A percentile compares a stretch with the other conserved stretches of the same genome.
phyloP scores from a whole-genome alignment of 345 rosid species.

The Geranium rotundifolium region DNA sequence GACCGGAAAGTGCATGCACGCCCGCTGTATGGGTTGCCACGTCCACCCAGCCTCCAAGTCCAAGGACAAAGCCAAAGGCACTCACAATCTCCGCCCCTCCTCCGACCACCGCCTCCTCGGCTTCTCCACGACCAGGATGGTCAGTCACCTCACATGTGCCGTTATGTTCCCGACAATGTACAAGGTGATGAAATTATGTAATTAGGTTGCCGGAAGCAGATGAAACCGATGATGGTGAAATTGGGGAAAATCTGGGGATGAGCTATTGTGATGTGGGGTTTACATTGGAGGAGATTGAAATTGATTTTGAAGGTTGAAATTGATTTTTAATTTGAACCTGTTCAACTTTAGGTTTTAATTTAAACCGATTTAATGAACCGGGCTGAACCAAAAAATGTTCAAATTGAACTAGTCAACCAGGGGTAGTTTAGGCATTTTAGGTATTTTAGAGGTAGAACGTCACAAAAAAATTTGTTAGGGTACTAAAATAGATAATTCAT shows the following conservation, averaged over 20 bases:
- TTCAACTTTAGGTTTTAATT: too few species aligned
- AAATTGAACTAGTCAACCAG: too few species aligned
- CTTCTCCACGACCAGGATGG: slow-evolving; percentile 37
- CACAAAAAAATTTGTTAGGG: too few species aligned
- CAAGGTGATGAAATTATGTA: not conserved
- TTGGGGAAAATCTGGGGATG: slow-evolving; percentile 5
- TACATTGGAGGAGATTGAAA: slow-evolving; percentile 25
- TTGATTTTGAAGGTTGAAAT: slow-evolving; percentile 46
- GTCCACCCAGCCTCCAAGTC: slow-evolving; percentile 36
- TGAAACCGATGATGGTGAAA: slow-evolving; percentile 4
- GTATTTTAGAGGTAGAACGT: too few species aligned
- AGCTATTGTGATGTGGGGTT: slow-evolving; percentile 27
- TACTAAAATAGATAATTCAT: too few species aligned
- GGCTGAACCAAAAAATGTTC: too few species aligned
- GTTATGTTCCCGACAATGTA: slow-evolving; percentile 1
- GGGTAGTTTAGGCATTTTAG: too few species aligned
- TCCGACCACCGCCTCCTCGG: slow-evolving; percentile 28
- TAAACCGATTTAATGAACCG: too few species aligned
- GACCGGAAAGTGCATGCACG: slow-evolving; percentile 41
- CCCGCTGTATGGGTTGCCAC: slow-evolving; percentile 33
- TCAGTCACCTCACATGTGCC: slow-evolving; percentile 26
- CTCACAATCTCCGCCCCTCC: slow-evolving; percentile 35
- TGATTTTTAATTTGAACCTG: too few species aligned
- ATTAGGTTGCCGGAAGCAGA: slow-evolving; percentile 5
- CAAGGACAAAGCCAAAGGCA: slow-evolving; percentile 47